Percentiles rank a stretch among this genome's conserved stretches.
Conservation (phyloP, 257 asterid genomes). For the Penstemon davidsonii region DNA sequence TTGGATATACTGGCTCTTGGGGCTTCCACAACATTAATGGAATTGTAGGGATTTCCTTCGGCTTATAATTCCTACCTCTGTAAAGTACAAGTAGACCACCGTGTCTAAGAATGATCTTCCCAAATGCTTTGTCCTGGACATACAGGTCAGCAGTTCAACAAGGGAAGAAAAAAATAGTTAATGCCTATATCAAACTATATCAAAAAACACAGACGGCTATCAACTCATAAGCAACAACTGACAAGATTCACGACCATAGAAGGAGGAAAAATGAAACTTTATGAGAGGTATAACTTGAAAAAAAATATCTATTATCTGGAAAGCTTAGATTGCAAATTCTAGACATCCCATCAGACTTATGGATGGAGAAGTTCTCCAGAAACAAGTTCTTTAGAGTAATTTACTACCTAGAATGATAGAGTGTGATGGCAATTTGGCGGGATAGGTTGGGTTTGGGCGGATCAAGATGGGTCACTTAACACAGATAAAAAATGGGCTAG, state of each 20-base stretch:
- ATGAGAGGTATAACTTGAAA: neutral
- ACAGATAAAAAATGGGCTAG: too few relatives aligned
- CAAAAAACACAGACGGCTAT: too few relatives aligned
- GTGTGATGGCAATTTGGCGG: too few relatives aligned
- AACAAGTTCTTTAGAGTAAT: neutral
- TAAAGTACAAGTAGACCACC: conserved; percentile 70
- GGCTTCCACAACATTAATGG: conserved; percentile 98
- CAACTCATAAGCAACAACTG: neutral
- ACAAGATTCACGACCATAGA: neutral
- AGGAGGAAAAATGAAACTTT: neutral
- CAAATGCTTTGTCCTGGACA: conserved; percentile 80
- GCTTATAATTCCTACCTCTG: conserved; percentile 75
- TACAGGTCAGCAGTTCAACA: neutral
- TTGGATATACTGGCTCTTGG: conserved; percentile 90
- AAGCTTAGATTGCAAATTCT: neutral
- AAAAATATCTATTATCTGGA: neutral
- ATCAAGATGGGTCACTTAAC: too few relatives aligned
- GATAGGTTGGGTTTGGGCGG: too few relatives aligned
- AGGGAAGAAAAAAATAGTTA: too few relatives aligned
- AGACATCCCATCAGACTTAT: neutral
- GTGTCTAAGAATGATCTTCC: conserved; percentile 75
- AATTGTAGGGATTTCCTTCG: conserved; percentile 59
- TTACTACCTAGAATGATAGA: conserved; percentile 15
- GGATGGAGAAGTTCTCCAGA: neutral
- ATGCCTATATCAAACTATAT: too few relatives aligned